Conservation (phyloP, 2,329 filamentous ascomycete genomes). For the Fusarium sp. region DNA sequence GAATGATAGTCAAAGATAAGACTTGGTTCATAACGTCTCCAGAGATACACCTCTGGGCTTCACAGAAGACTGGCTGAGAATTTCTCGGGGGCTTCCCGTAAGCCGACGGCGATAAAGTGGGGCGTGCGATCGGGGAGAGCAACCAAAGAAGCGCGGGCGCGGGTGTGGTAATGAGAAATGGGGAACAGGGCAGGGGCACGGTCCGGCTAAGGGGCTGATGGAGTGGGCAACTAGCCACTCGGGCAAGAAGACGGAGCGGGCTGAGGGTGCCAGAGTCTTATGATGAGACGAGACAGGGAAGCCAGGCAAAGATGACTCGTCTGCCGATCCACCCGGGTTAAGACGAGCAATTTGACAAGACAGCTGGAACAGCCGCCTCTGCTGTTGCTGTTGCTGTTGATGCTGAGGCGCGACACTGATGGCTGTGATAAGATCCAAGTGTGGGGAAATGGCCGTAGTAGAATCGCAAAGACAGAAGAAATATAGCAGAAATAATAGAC, state of each 20-base stretch:
- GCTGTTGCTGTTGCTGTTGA: background rate
- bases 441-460: slow-evolving; percentile 1
- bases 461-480: background rate
- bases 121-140: slow-evolving; percentile 33
- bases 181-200: slow-evolving; percentile 30
- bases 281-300: slow-evolving; percentile 35
- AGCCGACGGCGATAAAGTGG: slow-evolving; percentile 44
- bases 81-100: slow-evolving; percentile 43
- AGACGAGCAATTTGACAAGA: background rate
- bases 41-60: slow-evolving; percentile 6
- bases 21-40: background rate
- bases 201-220: slow-evolving; percentile 30
- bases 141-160: slow-evolving; percentile 30
- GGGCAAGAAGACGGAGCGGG: slow-evolving; percentile 32
- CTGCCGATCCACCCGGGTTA: slow-evolving; percentile 37
- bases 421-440: slow-evolving; percentile 3
- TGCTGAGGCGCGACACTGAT: slow-evolving; percentile 14
- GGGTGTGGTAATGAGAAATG: slow-evolving; percentile 38
- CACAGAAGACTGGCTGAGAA: slow-evolving; percentile 6
- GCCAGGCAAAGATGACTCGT: slow-evolving; percentile 29
- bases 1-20: background rate
- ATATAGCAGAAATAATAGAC: slow-evolving; percentile 6
- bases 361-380: background rate
- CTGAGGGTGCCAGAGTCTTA: slow-evolving; percentile 32
- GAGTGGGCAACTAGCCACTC: slow-evolving; percentile 37